Percentiles rank a stretch among this genome's conserved stretches.
phyloP scores from a whole-genome alignment of 2,329 filamentous ascomycete species.

The Furcasterigmium sp. region DNA sequence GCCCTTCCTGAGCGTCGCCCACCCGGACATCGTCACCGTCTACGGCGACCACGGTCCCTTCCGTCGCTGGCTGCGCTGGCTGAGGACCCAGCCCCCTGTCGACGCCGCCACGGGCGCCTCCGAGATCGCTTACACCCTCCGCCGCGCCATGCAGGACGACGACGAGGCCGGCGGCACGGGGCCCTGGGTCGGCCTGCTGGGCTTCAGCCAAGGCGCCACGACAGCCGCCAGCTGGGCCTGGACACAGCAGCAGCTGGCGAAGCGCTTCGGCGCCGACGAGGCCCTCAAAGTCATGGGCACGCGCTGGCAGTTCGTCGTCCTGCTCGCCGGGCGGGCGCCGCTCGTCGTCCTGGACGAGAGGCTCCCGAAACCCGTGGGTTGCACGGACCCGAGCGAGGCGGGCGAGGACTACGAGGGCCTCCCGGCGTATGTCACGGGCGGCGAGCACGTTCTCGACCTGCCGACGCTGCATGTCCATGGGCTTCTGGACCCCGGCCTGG shows the following conservation, averaged over 20 bases:
- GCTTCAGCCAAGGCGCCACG: constrained; percentile 65
- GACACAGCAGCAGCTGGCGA: constrained; percentile 52
- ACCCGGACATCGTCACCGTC: constrained; percentile 57
- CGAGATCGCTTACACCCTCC: constrained; percentile 33
- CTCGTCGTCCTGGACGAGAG: constrained; percentile 44
- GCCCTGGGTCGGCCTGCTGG: constrained; percentile 54
- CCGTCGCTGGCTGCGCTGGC: constrained; percentile 56
- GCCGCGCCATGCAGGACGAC: constrained; percentile 47
- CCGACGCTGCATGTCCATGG: constrained; percentile 69
- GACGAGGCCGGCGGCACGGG: constrained; percentile 44
- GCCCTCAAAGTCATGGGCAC: constrained; percentile 19
- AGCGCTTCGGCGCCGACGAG: constrained; percentile 23
- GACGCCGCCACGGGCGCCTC: constrained; percentile 37
- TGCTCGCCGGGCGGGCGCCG: constrained; percentile 58
- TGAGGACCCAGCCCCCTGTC: constrained; percentile 47
- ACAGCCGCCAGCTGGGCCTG: constrained; percentile 54
- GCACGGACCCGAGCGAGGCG: constrained; percentile 19
- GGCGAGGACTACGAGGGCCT: constrained; percentile 34
- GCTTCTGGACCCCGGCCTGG: constrained; percentile 51
- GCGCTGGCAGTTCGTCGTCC: constrained; percentile 54
- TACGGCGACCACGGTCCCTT: constrained; percentile 66
- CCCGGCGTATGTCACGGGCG: constrained; percentile 31
- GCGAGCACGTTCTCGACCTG: constrained; percentile 42
- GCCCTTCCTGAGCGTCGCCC: constrained; percentile 57
- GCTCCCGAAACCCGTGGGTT: constrained; percentile 15